Percentiles rank a stretch among this genome's conserved stretches.
Conservation (phyloP, 23 red algal species). For the Cyanidium caldarium region DNA sequence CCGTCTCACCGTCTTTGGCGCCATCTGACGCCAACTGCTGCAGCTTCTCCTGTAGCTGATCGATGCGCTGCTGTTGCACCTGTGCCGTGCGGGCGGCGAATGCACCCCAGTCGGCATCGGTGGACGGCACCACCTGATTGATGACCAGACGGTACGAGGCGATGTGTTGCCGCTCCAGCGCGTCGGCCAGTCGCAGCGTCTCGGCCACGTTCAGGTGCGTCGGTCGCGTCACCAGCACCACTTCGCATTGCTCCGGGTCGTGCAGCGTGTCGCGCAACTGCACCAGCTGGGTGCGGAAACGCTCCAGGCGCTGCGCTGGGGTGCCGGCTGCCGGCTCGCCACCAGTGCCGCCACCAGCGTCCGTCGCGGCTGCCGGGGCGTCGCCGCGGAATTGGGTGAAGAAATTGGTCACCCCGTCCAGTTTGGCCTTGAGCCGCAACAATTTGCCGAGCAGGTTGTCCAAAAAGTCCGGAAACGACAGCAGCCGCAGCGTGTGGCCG, state of each 20-base stretch:
- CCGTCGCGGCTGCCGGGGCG: background rate
- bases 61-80: constrained; percentile 26
- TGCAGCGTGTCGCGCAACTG: constrained; percentile 37
- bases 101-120: constrained; percentile 3
- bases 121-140: constrained; percentile 59
- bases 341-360: constrained; percentile 25
- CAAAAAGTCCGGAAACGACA: constrained; percentile 86
- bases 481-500: constrained; percentile 78
- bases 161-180: constrained; percentile 25
- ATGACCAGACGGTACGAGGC: constrained; percentile 42
- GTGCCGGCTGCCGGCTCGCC: constrained; percentile 27
- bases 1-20: too few relatives aligned
- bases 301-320: constrained; percentile 20
- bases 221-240: constrained; percentile 61
- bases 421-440: constrained; percentile 47
- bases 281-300: constrained; percentile 37
- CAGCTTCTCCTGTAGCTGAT: constrained; percentile 7
- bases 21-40: background rate
- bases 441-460: constrained; percentile 73
- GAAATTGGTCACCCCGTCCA: constrained; percentile 50
- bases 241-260: constrained; percentile 41
- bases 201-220: constrained; percentile 81
- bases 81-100: constrained; percentile 30
- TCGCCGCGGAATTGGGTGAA: constrained; percentile 6
- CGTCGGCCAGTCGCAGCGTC: constrained; percentile 42